Evolutionary conservation across 2,329 filamentous ascomycete genomes (phyloP), one percentile per base, ranked within the genome.

Genomic region (Akanthomyces muscarius): DNA sequence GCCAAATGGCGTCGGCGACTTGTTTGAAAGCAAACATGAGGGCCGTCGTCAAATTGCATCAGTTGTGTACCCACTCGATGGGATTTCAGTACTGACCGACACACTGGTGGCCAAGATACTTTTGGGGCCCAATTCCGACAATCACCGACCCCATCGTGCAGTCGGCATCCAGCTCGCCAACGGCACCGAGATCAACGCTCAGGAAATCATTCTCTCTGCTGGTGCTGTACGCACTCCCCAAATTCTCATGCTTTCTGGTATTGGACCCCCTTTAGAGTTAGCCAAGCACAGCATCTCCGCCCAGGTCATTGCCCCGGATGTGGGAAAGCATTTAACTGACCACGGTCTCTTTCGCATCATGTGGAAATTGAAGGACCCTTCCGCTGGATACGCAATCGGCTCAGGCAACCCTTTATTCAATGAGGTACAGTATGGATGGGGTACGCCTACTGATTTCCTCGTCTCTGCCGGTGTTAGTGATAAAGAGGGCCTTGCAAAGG

Each of bases 191-290:
- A 71, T 73, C 33, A 45, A 65, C 65, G 68, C 71, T 59, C 67
- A 70, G 16, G 68, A 77, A 63, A 77, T 84, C 16, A 83, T 85
- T 58, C 62, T 84, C 38, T 76, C 78, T 0, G 80, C 78, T 3
- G 82, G 82, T 11, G 71, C 77, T 1, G 79, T 83, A 64, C 81
- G 81, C 66, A 78, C 78, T 1, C 81, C 81, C 0, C 79, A 83
- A 57, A 73, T 84, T 2, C 76, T 84, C 0, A 80, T 81, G 69
- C 74, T 82, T 1, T 81, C 78, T 51, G 81, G 81, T 3, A 76
- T 84, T 44, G 80, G 81, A 0, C 72, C 77, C 0, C 68, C 71
- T 0, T 66, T 69, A 0, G 74, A 78, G 13, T 73, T 85, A 0
- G 47, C 74, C 10, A 68, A 73, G 18, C 71, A 78, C 65, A 69